These are phyloP conservation scores for Epithele typhae DNA, from an alignment of 768 basidiomycete genomes.

Conservation along the genomic window DNA sequence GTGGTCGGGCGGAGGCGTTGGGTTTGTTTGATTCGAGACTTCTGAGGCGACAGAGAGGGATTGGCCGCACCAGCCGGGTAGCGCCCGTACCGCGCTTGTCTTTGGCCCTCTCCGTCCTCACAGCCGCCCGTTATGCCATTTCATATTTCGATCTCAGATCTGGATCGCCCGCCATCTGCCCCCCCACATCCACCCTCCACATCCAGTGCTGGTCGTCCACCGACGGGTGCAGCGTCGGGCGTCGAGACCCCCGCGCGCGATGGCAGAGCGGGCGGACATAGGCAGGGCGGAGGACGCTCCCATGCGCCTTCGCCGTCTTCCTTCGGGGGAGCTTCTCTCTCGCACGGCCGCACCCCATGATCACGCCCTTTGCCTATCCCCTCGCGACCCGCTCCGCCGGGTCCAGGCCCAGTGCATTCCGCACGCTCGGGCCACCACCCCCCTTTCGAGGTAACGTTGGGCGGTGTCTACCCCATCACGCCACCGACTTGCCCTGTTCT, in stretches of 20 bases:
- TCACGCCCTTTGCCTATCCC: conserved; percentile 12
- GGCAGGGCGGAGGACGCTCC: conserved; percentile 3
- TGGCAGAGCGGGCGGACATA: neutral
- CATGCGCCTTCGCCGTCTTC: conserved; percentile 7
- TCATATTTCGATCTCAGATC: conserved; percentile 15
- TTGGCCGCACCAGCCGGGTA: conserved; percentile 4
- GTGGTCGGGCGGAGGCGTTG: conserved; percentile 5
- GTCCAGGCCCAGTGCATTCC: conserved; percentile 6
- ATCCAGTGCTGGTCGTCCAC: neutral
- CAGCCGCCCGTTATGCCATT: conserved; percentile 10
- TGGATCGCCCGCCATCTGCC: conserved; percentile 14
- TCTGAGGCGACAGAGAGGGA: conserved; percentile 1
- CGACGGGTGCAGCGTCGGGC: too few species aligned
- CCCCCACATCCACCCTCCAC: conserved; percentile 2
- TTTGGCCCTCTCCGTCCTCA: neutral
- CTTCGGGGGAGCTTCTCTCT: conserved; percentile 14
- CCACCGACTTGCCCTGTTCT: conserved; percentile 10
- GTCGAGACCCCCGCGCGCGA: too few species aligned
- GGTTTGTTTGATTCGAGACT: conserved; percentile 5
- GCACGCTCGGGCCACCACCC: conserved; percentile 6
- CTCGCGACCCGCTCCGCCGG: conserved; percentile 9
- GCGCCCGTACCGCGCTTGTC: neutral
- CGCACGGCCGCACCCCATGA: conserved; percentile 16
- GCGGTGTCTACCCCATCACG: conserved; percentile 17
- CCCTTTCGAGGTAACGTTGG: conserved; percentile 12